Conservation (phyloP, 768 basidiomycete species). For the Naganishia vaughanmartiniae region DNA sequence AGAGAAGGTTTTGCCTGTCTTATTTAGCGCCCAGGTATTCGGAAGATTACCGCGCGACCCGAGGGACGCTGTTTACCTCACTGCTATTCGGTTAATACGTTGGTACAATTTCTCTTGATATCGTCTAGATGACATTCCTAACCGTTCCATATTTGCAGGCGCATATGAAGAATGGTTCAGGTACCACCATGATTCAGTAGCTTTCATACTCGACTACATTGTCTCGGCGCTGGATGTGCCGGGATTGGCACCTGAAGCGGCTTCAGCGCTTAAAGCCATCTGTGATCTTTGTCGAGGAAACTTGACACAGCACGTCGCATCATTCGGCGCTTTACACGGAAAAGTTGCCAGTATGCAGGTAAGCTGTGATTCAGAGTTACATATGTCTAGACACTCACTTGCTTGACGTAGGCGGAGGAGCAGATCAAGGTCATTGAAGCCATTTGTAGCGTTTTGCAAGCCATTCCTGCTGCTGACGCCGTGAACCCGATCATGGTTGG, state of each 20-base stretch:
- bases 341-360: slow-evolving; percentile 72
- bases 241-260: slow-evolving; percentile 59
- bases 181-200: slow-evolving; percentile 59
- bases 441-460: slow-evolving; percentile 89
- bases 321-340: slow-evolving; percentile 80
- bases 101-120: slow-evolving; percentile 48
- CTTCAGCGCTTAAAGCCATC: slow-evolving; percentile 75
- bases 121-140: background rate
- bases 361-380: slow-evolving; percentile 40
- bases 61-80: slow-evolving; percentile 68
- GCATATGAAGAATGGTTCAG: slow-evolving; percentile 54
- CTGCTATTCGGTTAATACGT: slow-evolving; percentile 74
- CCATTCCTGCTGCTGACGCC: slow-evolving; percentile 72
- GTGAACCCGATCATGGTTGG: slow-evolving; percentile 72
- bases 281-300: slow-evolving; percentile 87
- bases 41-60: slow-evolving; percentile 59
- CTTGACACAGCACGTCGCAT: slow-evolving; percentile 75
- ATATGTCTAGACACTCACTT: background rate
- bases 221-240: slow-evolving; percentile 57
- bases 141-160: slow-evolving; percentile 32
- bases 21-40: slow-evolving; percentile 74
- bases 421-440: slow-evolving; percentile 87
- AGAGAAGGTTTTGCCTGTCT: slow-evolving; percentile 50
- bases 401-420: slow-evolving; percentile 56
- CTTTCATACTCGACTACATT: slow-evolving; percentile 65